These are phyloP conservation scores for Brettanomyces bruxellensis DNA, from an alignment of 805 yeast genomes.

Conservation along the genomic window DNA sequence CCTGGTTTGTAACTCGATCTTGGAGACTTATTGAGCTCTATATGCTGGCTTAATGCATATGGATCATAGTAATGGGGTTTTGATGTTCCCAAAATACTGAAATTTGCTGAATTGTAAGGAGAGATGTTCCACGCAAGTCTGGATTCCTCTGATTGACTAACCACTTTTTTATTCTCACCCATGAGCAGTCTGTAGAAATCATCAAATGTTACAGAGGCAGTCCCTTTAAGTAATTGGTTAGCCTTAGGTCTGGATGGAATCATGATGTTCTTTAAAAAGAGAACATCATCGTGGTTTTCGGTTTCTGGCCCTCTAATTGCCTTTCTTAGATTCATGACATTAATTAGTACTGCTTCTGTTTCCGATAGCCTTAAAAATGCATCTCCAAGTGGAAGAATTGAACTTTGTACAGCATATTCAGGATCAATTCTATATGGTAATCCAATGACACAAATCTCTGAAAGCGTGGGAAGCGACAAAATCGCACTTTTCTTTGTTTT, in stretches of 20 bases:
- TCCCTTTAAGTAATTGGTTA: conserved; percentile 80
- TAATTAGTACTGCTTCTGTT: conserved; percentile 45
- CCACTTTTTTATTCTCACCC: conserved; percentile 60
- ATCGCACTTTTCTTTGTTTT: conserved; percentile 17
- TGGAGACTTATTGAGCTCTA: conserved; percentile 14
- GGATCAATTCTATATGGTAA: conserved; percentile 35
- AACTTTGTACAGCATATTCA: conserved; percentile 32
- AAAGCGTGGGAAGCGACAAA: conserved; percentile 52
- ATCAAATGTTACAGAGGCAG: conserved; percentile 45
- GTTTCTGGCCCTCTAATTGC: conserved; percentile 21
- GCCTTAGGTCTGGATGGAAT: conserved; percentile 77
- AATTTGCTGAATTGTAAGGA: conserved; percentile 27
- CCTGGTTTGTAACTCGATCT: conserved; percentile 9
- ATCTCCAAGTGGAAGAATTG: conserved; percentile 38
- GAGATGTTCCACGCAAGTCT: conserved; percentile 41
- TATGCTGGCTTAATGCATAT: conserved; percentile 21
- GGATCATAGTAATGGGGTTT: conserved; percentile 26
- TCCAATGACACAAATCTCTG: conserved; percentile 43
- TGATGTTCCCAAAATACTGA: conserved; percentile 16
- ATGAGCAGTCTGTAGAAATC: conserved; percentile 63
- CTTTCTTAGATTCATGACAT: conserved; percentile 37
- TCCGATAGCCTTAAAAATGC: conserved; percentile 45
- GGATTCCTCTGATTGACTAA: conserved; percentile 37
- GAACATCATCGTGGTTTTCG: conserved; percentile 34
- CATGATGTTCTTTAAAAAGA: conserved; percentile 60